Conservation (phyloP, 1,284 basidiomycete genomes). For the Phaffia rhodozyma region DNA sequence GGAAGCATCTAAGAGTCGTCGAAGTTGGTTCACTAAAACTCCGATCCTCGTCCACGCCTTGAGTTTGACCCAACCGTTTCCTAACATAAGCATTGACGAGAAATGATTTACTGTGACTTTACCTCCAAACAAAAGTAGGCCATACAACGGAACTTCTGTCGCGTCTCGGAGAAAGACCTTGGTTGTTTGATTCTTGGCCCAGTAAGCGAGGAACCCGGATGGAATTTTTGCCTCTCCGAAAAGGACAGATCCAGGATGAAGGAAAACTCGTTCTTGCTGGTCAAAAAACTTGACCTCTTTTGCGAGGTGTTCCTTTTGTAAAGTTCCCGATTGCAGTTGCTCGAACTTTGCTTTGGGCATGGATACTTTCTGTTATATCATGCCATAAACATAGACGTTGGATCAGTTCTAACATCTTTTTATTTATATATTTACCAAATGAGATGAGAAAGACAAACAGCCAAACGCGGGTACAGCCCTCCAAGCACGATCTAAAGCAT, state of each 20-base stretch:
- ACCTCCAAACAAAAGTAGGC: conserved; percentile 69
- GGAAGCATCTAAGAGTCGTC: conserved; percentile 29
- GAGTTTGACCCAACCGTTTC: conserved; percentile 48
- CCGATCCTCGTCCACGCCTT: conserved; percentile 72
- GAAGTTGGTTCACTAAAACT: conserved; percentile 76
- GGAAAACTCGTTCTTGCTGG: conserved; percentile 32
- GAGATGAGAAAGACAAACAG: conserved; percentile 22
- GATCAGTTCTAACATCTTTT: conserved; percentile 8
- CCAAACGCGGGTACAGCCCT: conserved; percentile 68
- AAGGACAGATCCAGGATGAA: conserved; percentile 51
- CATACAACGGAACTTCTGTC: conserved; percentile 45
- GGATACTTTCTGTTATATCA: conserved; percentile 41
- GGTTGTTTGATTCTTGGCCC: conserved; percentile 67
- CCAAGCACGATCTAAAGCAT: conserved; percentile 50
- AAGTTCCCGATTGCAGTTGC: conserved; percentile 61
- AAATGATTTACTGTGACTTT: conserved; percentile 65
- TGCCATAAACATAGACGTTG: conserved; percentile 17
- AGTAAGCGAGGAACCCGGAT: conserved; percentile 67
- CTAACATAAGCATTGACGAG: conserved; percentile 59
- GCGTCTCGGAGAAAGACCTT: conserved; percentile 80
- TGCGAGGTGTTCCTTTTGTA: conserved; percentile 68
- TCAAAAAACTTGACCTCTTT: conserved; percentile 72
- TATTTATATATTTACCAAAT: neutral
- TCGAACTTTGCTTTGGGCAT: conserved; percentile 72
- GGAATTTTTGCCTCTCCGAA: conserved; percentile 64